Base-by-base conservation (phyloP, 73 alveolate species). In the Blepharisma stoltei region DNA sequence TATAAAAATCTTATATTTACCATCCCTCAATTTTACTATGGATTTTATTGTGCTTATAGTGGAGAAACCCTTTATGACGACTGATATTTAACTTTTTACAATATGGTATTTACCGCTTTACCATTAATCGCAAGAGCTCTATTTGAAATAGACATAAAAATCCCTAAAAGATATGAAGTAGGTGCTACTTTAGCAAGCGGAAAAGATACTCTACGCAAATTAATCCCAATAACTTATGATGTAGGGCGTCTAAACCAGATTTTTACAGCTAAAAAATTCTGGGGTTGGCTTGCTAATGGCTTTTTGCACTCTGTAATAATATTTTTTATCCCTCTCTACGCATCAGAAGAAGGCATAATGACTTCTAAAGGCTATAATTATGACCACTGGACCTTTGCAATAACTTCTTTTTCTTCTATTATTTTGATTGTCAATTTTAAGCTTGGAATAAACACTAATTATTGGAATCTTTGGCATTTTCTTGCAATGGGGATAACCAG, bases 1-100 rank as follows among this genome's bases (percentile, higher is more conserved):
- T 93, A 91, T 78, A 93, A 93, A 82, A 97, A 97, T 78, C 77
- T 95, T 25, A 88, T 97, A 41, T 95, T 97, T 80, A 94, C 99
- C 9, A 55, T 96, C 6, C 97, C 97, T 20, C 93, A 93, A 79
- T 84, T 95, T 43, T 84, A 83, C 84, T 93, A 86, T 82, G 94
- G 93, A 9, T 89, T 89, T 55, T 60, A 89, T 71, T 83, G 91
- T 70, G 93, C 87, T 46, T 85, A 76, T 54, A 81, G 94, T 70
- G 99, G 98, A 21, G 85, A 91, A 80, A 95, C 97, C 38, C 88
- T 93, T 11, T 90, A 88, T 54, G 97, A 95, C 82, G 99, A 95
- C 70, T 95, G 92, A 41, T 92, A 90, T 78, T 82, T 96, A 60
- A 83, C 99, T 6, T 89, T 93, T 84, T 97, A 97, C 83, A 97